Base-by-base conservation (phyloP, 2,329 filamentous ascomycete genomes). In the Nemania diffusa region DNA sequence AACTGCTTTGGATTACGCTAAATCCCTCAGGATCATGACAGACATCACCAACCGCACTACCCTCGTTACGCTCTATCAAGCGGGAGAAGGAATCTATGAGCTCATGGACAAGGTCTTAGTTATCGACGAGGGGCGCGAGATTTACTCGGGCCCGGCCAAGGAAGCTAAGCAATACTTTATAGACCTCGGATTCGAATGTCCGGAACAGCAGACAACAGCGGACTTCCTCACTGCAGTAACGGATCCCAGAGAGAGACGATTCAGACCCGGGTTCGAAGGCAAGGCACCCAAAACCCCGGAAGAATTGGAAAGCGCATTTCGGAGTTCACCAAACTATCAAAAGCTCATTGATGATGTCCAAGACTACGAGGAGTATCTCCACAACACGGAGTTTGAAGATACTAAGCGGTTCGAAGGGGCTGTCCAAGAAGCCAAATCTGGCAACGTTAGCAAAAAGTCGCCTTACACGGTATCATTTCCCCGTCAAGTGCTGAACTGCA, bases 141-240 rank as follows among this genome's bases (percentile, higher is more conserved):
- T 77, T 57, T 93, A 87, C 79, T 92, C 90, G 63, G 91, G 91
- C 2, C 83, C 83, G 1, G 85, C 86, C 0, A 83, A 83, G 15
- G 82, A 88, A 20, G 91, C 91, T 1, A 89, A 86, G 68, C 78
- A 83, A 20, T 93, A 90, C 76, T 93, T 93, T 73, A 81, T 88
- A 62, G 81, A 85, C 26, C 82, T 92, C 65, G 91, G 91, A 0
- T 94, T 92, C 73, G 80, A 87, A 26, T 91, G 81, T 13, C 82
- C 82, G 0, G 79, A 82, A 0, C 77, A 83, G 11, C 82, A 90
- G 74, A 94, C 92, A 0, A 94, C 92, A 0, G 88, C 91, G 1
- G 92, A 94, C 76, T 94, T 94, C 79, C 79, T 94, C 51, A 94
- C 92, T 0, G 90, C 91, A 0, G 84, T 93, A 17, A 93, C 91